Base-by-base conservation (phyloP, 176 grass and related monocot species). In the Paspalum vaginatum region DNA sequence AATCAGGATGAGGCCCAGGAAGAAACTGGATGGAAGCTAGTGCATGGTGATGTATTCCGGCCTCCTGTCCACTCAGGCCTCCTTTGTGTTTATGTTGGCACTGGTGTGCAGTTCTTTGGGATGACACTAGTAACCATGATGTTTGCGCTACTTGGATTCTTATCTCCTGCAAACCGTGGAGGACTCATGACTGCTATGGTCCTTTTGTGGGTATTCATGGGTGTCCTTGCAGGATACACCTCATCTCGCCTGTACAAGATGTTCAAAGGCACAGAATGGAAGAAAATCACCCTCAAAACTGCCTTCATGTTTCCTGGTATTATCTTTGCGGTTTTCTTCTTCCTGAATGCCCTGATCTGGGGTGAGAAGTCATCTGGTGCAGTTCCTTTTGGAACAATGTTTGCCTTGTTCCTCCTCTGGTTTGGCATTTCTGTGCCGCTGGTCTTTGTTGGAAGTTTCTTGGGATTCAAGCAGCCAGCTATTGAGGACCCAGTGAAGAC, bases 1-100 rank as follows among this genome's bases (percentile, higher is more conserved):
- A 91, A 85, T 73, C 88, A 91, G 72, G 88, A 94, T 39, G 88
- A 91, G 78, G 92, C 83, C 42, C 92, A 94, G 61, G 92, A 94
- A 88, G 92, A 88, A 91, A 94, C 92, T 81, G 88, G 92, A 41
- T 94, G 92, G 92, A 94, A 94, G 68, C 85, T 94, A 60, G 88
- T 94, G 40, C 92, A 94, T 61, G 86, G 88, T 81, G 92, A 94
- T 75, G 86, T 78, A 55, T 94, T 94, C 72, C 85, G 92, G 61
- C 88, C 88, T 40, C 92, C 92, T 84, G 77, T 91, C 49, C 86
- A 94, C 68, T 91, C 92, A 15, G 92, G 88, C 15, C 88, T 94
- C 62, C 88, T 94, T 46, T 94, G 88, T 69, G 88, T 91, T 76
- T 94, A 94, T 50, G 92, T 94, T 79, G 92, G 92, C 81, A 94